Percentiles rank a stretch among this genome's conserved stretches.
phyloP scores from a whole-genome alignment of 2,329 filamentous ascomycete species.

The Trichophyton mentagrophytes region DNA sequence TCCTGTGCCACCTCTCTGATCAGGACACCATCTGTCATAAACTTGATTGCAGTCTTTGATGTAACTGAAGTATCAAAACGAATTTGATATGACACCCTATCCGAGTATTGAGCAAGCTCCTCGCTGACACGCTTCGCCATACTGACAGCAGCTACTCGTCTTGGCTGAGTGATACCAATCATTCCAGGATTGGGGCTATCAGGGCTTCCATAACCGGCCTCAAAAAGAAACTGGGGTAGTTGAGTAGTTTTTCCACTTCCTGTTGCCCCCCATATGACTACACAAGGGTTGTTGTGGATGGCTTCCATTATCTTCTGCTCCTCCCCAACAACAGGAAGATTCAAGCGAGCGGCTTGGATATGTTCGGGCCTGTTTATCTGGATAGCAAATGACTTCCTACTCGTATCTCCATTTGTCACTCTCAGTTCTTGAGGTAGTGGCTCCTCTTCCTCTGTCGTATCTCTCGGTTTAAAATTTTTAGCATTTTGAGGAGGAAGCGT shows the following conservation, averaged over 20 bases:
- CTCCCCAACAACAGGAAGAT: conserved; percentile 81
- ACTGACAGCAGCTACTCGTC: conserved; percentile 87
- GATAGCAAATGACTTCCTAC: conserved; percentile 65
- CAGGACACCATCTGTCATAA: conserved; percentile 97
- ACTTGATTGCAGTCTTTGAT: conserved; percentile 79
- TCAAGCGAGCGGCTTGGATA: conserved; percentile 64
- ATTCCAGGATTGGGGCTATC: conserved; percentile 72
- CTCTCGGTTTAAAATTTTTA: conserved; percentile 23
- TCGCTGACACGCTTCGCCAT: conserved; percentile 87
- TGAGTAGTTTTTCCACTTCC: conserved; percentile 98
- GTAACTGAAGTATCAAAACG: conserved; percentile 79
- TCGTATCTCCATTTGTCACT: conserved; percentile 30
- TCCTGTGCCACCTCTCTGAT: conserved; percentile 84
- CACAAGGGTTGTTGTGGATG: conserved; percentile 77
- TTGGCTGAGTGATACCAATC: conserved; percentile 89
- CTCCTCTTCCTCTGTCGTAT: conserved; percentile 28
- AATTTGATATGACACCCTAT: conserved; percentile 80
- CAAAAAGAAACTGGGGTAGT: conserved; percentile 88
- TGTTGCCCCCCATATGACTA: conserved; percentile 87
- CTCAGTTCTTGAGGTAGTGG: conserved; percentile 29
- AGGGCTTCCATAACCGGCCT: conserved; percentile 76
- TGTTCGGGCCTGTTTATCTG: conserved; percentile 55
- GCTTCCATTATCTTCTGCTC: conserved; percentile 98
- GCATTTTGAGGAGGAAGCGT: conserved; percentile 21
- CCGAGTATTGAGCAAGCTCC: conserved; percentile 66